Percentiles rank a stretch among this genome's conserved stretches.
phyloP scores from a whole-genome alignment of 2,329 filamentous ascomycete species.

The Sporothrix inflata region DNA sequence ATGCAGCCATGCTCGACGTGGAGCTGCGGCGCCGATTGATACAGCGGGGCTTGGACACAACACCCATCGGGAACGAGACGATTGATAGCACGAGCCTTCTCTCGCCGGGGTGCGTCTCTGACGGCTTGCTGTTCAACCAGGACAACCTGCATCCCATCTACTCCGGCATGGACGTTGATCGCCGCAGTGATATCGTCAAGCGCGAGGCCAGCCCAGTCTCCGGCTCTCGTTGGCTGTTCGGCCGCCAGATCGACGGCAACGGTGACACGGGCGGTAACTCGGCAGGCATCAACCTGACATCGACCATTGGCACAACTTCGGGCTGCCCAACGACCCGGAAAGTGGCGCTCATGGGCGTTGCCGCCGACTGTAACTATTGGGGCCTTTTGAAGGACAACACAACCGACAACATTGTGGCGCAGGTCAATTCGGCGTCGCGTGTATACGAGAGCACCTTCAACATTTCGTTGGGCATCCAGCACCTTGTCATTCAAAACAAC shows the following conservation, averaged over 20 bases:
- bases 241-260: slow-evolving; percentile 71
- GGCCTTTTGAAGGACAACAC: slow-evolving; percentile 68
- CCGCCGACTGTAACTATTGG: slow-evolving; percentile 90
- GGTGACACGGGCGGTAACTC: slow-evolving; percentile 66
- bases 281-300: slow-evolving; percentile 75
- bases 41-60: slow-evolving; percentile 39
- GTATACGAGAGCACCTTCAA: slow-evolving; percentile 93
- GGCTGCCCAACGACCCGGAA: slow-evolving; percentile 90
- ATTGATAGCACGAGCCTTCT: neutral
- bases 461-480: slow-evolving; percentile 86
- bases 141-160: slow-evolving; percentile 71
- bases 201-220: slow-evolving; percentile 53
- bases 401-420: slow-evolving; percentile 74
- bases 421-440: slow-evolving; percentile 84
- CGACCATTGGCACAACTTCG: slow-evolving; percentile 76
- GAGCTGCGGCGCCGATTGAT: slow-evolving; percentile 63
- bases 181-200: slow-evolving; percentile 37
- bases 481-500: slow-evolving; percentile 75
- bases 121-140: slow-evolving; percentile 79
- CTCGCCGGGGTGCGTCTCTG: slow-evolving; percentile 66
- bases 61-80: slow-evolving; percentile 39
- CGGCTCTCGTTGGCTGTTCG: slow-evolving; percentile 60
- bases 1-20: slow-evolving; percentile 47
- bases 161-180: slow-evolving; percentile 52
- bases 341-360: slow-evolving; percentile 88